A percentile compares a stretch with the other conserved stretches of the same genome.
These are phyloP conservation scores for Combretum micranthum DNA, from an alignment of 345 rosid genomes.

Conservation along the genomic window DNA sequence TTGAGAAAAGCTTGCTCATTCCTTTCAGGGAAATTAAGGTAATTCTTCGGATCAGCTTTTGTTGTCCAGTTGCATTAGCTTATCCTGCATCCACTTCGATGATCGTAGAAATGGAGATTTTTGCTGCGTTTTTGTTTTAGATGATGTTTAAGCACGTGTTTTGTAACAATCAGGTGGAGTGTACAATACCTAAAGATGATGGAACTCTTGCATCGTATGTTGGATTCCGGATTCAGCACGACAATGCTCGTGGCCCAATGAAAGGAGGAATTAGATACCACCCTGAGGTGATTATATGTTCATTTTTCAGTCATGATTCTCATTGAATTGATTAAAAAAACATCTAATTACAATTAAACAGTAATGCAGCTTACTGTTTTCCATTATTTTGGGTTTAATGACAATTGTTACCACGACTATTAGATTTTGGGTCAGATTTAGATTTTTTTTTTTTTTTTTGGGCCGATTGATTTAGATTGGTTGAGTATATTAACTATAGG, in stretches of 20 bases:
- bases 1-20: conserved; percentile 86
- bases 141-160: background rate
- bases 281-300: conserved; percentile 52
- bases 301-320: no score
- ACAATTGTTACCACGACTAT: background rate
- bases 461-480: no score
- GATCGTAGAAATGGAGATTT: background rate
- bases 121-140: background rate
- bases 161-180: conserved; percentile 54
- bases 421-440: conserved; percentile 5
- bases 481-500: conserved; percentile 39
- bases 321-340: no score
- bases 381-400: no score
- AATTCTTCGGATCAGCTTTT: background rate
- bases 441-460: no score
- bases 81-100: no score
- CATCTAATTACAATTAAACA: no score
- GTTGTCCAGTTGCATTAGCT: no score
- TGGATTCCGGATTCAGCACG: conserved; percentile 93
- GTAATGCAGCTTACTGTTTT: no score
- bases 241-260: conserved; percentile 99
- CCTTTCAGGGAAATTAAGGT: conserved; percentile 99
- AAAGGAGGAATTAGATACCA: conserved; percentile 99
- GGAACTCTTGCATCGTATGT: conserved; percentile 85
- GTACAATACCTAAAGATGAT: conserved; percentile 88